These are phyloP conservation scores for Eimeria maxima DNA, from an alignment of 169 alveolate genomes.

Conservation along the genomic window DNA sequence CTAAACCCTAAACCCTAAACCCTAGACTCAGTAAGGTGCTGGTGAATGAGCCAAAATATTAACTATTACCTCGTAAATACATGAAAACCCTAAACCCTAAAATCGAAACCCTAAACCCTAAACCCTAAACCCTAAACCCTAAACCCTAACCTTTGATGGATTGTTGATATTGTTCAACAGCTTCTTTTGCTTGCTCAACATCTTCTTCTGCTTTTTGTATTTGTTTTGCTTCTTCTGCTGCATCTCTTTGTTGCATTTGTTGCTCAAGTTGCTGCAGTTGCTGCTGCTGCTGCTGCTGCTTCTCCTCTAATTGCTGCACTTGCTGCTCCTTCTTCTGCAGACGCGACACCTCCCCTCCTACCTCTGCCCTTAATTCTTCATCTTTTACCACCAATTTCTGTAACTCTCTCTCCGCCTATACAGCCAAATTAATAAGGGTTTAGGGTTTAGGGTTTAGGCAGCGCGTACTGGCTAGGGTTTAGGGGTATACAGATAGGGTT, in stretches of 20 bases:
- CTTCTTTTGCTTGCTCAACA: constrained; percentile 47
- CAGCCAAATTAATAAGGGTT: neutral
- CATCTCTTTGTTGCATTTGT: neutral
- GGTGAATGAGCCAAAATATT: too few relatives aligned
- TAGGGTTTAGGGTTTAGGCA: too few relatives aligned
- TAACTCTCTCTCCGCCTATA: constrained; percentile 47
- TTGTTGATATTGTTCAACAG: constrained; percentile 35
- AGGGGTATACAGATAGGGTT: neutral
- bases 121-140: constrained; percentile 6
- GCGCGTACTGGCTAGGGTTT: neutral
- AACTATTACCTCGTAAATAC: too few relatives aligned
- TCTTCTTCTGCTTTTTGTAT: constrained; percentile 45
- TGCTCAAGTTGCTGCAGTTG: neutral
- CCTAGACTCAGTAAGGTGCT: too few relatives aligned
- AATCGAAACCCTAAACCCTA: constrained; percentile 18
- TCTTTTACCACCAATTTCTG: constrained; percentile 33
- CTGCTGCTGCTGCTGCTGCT: constrained; percentile 50
- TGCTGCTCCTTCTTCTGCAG: constrained; percentile 38
- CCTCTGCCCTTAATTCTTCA: constrained; percentile 72
- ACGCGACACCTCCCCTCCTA: constrained; percentile 40
- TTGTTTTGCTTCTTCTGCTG: neutral
- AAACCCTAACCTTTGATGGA: constrained; percentile 32
- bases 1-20: neutral
- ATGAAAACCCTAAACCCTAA: neutral
- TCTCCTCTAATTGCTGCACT: neutral